A percentile compares a stretch with the other conserved stretches of the same genome.
Conservation (phyloP, 2,329 filamentous ascomycete genomes). For the Endoconidiophora laricicola region DNA sequence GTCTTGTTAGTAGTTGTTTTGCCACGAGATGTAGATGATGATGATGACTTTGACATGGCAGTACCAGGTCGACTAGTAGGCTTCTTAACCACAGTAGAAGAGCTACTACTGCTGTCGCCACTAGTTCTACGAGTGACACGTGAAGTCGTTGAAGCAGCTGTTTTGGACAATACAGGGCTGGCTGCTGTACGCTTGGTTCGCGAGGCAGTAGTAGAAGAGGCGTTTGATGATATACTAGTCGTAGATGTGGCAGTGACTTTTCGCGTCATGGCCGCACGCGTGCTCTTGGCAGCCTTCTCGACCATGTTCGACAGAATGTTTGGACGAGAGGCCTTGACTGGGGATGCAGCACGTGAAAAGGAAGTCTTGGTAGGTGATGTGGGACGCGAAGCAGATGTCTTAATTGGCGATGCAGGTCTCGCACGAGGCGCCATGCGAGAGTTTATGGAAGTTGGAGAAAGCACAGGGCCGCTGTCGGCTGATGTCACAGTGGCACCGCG, state of each 20-base stretch:
- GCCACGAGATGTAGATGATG: conserved; percentile 4
- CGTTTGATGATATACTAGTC: conserved; percentile 28
- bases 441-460: conserved; percentile 74
- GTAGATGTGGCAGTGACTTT: conserved; percentile 31
- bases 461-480: conserved; percentile 39
- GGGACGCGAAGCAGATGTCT: conserved; percentile 2
- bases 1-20: conserved; percentile 34
- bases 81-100: conserved; percentile 47
- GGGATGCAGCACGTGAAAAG: conserved; percentile 35
- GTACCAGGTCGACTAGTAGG: conserved; percentile 21
- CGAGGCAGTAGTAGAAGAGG: conserved; percentile 18
- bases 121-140: conserved; percentile 42
- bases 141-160: conserved; percentile 25
- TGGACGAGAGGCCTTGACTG: conserved; percentile 33
- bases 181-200: conserved; percentile 17
- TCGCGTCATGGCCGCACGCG: conserved; percentile 30
- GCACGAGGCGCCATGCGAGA: conserved; percentile 43
- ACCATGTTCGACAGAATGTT: conserved; percentile 38
- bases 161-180: conserved; percentile 13
- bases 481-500: conserved; percentile 25
- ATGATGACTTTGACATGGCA: conserved; percentile 22
- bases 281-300: conserved; percentile 38
- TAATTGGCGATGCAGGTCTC: conserved; percentile 15
- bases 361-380: conserved; percentile 32
- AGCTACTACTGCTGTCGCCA: conserved; percentile 47